Evolutionary conservation across 116 monocot genomes (phyloP), one percentile per base, ranked within the genome.

Genomic region (Trichopus zeylanicus): DNA sequence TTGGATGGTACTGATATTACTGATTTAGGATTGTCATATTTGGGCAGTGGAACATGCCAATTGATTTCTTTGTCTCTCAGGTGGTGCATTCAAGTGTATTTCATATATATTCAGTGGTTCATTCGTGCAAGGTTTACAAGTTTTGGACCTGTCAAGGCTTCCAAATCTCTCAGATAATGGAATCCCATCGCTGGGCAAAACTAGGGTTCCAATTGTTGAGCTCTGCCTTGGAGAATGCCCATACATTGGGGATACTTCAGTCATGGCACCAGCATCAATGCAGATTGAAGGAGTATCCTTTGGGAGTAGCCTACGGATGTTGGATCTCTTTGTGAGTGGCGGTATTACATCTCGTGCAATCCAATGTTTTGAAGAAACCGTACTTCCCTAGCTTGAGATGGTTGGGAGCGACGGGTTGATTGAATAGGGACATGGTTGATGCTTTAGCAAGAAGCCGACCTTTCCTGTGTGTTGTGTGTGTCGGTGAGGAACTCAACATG

Each of bases 261-360:
- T 90, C 4, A 95, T 90, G 84, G 83, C 84, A 22, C 73, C 90
- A 31, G 95, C 90, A 32, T 95, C 90, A 23, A 90, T 95, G 95
- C 80, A 80, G 29, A 55, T 90, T 16, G 75, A 74, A 28, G 90
- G 84, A 30, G 80, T 68, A 6, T 75, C 78, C 31, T 58, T 62
- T 33, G 90, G 90, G 4, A 95, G 90, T 48, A 90, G 84, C 48
- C 56, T 95, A 42, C 67, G 74, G n/a, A 48, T 95, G 72, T 62
- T 90, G 60, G 95, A 95, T 64, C 55, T 95, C 31, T 90, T 67
- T 48, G 87, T 87, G 7, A 75, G 79, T 57, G 67, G 87, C 51
- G 81, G 84, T 27, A 84, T 95, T 27, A 95, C 95, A 23, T 78
- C 86, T 13, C 78, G 87, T 58, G 65, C 90, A n/a, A 72, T 90